These are phyloP conservation scores for Diutina siamensis DNA, from an alignment of 1,139 yeast genomes.

Conservation along the genomic window DNA sequence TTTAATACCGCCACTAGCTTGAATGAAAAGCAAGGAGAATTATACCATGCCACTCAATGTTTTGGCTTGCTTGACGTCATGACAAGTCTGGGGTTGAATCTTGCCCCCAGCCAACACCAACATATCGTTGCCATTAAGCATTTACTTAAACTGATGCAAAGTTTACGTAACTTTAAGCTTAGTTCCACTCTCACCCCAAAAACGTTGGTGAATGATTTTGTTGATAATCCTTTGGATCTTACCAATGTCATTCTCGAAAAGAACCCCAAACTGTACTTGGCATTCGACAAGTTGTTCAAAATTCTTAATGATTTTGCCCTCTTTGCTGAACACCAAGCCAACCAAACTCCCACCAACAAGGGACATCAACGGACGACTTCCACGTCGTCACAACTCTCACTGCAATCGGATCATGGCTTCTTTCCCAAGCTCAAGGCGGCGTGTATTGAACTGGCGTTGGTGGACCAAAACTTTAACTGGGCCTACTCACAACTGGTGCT, in stretches of 20 bases:
- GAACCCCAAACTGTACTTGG: slow-evolving; percentile 41
- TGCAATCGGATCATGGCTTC: slow-evolving; percentile 3
- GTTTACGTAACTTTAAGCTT: slow-evolving; percentile 24
- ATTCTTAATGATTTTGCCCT: slow-evolving; percentile 28
- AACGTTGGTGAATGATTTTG: slow-evolving; percentile 13
- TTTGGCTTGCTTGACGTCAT: slow-evolving; percentile 22
- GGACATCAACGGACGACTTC: neutral
- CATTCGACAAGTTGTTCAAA: slow-evolving; percentile 31
- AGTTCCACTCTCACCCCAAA: slow-evolving; percentile 25
- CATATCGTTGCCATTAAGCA: slow-evolving; percentile 18
- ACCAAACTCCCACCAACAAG: neutral
- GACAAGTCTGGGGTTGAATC: slow-evolving; percentile 7
- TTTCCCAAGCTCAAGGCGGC: slow-evolving; percentile 32
- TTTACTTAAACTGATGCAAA: slow-evolving; percentile 19
- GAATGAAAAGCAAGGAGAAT: slow-evolving; percentile 34
- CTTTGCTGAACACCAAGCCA: slow-evolving; percentile 15
- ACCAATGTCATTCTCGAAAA: slow-evolving; percentile 37
- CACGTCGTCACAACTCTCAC: neutral
- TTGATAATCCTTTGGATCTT: slow-evolving; percentile 17
- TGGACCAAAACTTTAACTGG: slow-evolving; percentile 40
- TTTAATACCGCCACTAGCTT: slow-evolving; percentile 40
- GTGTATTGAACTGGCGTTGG: slow-evolving; percentile 48
- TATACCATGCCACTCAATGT: slow-evolving; percentile 31
- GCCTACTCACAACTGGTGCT: slow-evolving; percentile 31
- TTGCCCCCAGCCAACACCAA: slow-evolving; percentile 10